Percentiles rank a stretch among this genome's conserved stretches.
These are phyloP conservation scores for Cinnamomum chago DNA, from an alignment of 164 flowering plant genomes.

Conservation along the genomic window DNA sequence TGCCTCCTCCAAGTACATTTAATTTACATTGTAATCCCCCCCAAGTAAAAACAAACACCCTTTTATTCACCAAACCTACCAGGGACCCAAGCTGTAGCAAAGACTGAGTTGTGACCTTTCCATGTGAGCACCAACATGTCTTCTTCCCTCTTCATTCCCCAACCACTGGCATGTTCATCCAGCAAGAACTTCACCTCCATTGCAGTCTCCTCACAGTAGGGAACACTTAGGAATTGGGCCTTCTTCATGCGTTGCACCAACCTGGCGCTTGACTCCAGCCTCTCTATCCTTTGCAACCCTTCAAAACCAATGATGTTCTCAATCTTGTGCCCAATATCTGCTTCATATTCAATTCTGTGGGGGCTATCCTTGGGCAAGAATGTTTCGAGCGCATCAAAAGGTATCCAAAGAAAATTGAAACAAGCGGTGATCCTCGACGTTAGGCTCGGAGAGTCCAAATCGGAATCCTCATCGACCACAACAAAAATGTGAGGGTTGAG, in stretches of 20 bases:
- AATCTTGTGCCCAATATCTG: slow-evolving; percentile 64
- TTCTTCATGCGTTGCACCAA: slow-evolving; percentile 47
- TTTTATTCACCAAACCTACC: slow-evolving; percentile 4
- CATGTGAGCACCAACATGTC: slow-evolving; percentile 72
- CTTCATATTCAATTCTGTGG: slow-evolving; percentile 63
- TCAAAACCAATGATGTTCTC: slow-evolving; percentile 66
- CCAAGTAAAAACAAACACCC: not conserved
- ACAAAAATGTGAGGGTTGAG: slow-evolving; percentile 47
- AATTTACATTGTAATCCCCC: not conserved
- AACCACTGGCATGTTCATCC: slow-evolving; percentile 82
- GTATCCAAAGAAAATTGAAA: slow-evolving; percentile 79
- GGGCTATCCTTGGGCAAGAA: slow-evolving; percentile 64
- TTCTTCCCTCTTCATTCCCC: slow-evolving; percentile 91
- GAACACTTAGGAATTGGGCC: slow-evolving; percentile 33
- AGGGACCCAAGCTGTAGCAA: slow-evolving; percentile 61
- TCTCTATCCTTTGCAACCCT: slow-evolving; percentile 62
- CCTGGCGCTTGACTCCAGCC: slow-evolving; percentile 42
- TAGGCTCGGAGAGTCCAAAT: slow-evolving; percentile 48
- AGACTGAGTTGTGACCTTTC: slow-evolving; percentile 81
- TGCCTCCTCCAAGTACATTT: not conserved
- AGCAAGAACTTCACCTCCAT: slow-evolving; percentile 50
- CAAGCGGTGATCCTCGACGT: slow-evolving; percentile 52
- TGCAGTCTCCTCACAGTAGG: slow-evolving; percentile 58
- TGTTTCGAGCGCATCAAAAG: slow-evolving; percentile 72
- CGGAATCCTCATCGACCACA: slow-evolving; percentile 68